Evolutionary conservation across 805 yeast genomes (phyloP).

Genomic region (Priceomyces carsonii): DNA sequence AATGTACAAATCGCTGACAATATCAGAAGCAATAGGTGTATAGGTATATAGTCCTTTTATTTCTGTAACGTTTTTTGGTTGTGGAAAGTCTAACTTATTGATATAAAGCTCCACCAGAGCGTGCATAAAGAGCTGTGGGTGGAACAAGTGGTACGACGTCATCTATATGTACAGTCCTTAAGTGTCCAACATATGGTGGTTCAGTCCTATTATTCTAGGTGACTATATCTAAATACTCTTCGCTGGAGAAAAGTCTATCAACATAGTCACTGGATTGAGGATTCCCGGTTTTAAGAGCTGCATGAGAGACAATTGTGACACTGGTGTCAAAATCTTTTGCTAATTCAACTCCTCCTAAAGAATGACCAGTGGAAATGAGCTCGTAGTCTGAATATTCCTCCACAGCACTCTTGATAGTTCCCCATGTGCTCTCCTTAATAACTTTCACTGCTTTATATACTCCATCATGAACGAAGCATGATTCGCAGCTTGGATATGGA

Average conservation of each 20-base stretch:
- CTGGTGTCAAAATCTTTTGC: background rate
- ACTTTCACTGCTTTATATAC: background rate
- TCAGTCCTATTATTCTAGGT: too few species aligned
- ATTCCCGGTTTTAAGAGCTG: conserved; percentile 5
- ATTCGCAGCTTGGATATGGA: background rate
- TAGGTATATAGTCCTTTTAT: too few species aligned
- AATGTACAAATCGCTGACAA: too few species aligned
- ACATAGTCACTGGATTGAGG: background rate
- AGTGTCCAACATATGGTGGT: too few species aligned
- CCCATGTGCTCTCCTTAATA: background rate
- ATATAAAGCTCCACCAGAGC: too few species aligned
- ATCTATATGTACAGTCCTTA: too few species aligned
- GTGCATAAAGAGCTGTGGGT: too few species aligned
- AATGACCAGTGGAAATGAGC: conserved; percentile 1
- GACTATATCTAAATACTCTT: too few species aligned
- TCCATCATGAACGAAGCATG: background rate
- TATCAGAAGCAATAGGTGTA: too few species aligned
- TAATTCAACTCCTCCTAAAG: conserved; percentile 1
- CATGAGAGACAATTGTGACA: conserved; percentile 1
- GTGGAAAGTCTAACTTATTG: too few species aligned
- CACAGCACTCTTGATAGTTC: background rate
- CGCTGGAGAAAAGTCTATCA: conserved; percentile 4
- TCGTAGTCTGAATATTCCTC: conserved; percentile 1
- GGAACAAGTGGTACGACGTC: too few species aligned
- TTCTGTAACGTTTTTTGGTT: too few species aligned